phyloP scores from a whole-genome alignment of 805 yeast species.

The Brettanomyces sp. region DNA sequence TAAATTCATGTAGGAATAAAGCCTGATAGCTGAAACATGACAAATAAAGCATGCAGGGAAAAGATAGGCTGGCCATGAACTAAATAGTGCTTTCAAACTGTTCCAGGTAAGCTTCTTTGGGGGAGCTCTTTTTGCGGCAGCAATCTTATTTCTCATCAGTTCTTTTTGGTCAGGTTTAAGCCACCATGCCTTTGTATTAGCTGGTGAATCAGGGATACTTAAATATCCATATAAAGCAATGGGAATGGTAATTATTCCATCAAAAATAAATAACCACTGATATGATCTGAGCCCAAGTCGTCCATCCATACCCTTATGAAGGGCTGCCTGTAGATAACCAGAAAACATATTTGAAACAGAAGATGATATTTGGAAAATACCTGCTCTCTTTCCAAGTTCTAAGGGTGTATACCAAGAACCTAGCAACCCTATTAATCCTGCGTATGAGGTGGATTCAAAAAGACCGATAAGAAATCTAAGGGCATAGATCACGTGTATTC shows the following conservation, averaged over 20 bases:
- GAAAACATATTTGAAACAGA: constrained; percentile 50
- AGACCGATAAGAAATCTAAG: constrained; percentile 50
- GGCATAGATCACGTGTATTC: constrained; percentile 42
- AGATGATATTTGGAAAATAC: constrained; percentile 52
- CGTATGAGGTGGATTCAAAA: constrained; percentile 51
- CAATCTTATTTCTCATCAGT: constrained; percentile 36
- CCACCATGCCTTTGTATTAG: constrained; percentile 24
- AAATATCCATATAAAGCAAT: constrained; percentile 49
- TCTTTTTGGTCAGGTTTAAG: constrained; percentile 30
- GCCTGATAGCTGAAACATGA: constrained; percentile 12
- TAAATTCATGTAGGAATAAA: constrained; percentile 20
- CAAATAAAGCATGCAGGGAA: constrained; percentile 13
- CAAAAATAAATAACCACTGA: constrained; percentile 63
- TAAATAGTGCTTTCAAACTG: constrained; percentile 33
- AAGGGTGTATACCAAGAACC: constrained; percentile 48
- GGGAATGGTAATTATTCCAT: constrained; percentile 46
- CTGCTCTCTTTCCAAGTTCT: constrained; percentile 51
- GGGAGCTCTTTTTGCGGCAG: constrained; percentile 22
- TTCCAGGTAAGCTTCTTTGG: constrained; percentile 34
- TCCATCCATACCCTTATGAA: constrained; percentile 37
- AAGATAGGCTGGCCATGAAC: constrained; percentile 28
- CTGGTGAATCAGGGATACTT: constrained; percentile 45
- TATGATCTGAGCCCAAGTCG: constrained; percentile 45
- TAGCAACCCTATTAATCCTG: constrained; percentile 46
- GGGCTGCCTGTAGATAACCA: constrained; percentile 50